Conservation (phyloP, 2,329 filamentous ascomycete species). For the Microdochium bolleyi region DNA sequence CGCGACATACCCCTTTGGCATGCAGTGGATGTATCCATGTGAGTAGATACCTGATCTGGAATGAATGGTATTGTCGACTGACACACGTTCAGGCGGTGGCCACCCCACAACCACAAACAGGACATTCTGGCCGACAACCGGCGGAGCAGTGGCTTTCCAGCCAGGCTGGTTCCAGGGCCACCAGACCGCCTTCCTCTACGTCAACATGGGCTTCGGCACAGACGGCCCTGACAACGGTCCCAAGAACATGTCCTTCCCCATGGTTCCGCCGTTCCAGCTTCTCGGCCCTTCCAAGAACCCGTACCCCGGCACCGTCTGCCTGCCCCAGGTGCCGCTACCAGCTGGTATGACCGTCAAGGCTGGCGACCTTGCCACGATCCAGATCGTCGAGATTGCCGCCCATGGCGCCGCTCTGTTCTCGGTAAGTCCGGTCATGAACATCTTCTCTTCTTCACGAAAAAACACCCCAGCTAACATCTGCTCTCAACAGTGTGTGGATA, state of each 20-base stretch:
- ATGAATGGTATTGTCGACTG: background rate
- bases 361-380: slow-evolving; percentile 88
- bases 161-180: slow-evolving; percentile 97
- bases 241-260: slow-evolving; percentile 77
- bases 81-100: slow-evolving; percentile 62
- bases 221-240: slow-evolving; percentile 58
- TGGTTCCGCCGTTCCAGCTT: slow-evolving; percentile 76
- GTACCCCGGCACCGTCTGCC: slow-evolving; percentile 83
- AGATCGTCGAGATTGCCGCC: slow-evolving; percentile 73
- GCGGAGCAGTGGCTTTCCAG: slow-evolving; percentile 83
- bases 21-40: slow-evolving; percentile 97
- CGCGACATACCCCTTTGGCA: slow-evolving; percentile 73
- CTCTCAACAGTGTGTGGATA: background rate
- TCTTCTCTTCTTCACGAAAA: too few relatives aligned
- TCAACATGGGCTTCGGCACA: slow-evolving; percentile 83
- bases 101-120: slow-evolving; percentile 70
- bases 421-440: slow-evolving; percentile 54
- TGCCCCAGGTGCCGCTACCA: slow-evolving; percentile 83
- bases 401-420: slow-evolving; percentile 81
- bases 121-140: slow-evolving; percentile 82
- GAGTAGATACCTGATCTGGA: slow-evolving; percentile 15
- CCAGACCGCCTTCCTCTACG: slow-evolving; percentile 70
- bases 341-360: slow-evolving; percentile 59
- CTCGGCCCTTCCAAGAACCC: slow-evolving; percentile 71
- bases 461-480: background rate